Base-by-base conservation (phyloP, 805 yeast species). In the Torulaspora delbrueckii region DNA sequence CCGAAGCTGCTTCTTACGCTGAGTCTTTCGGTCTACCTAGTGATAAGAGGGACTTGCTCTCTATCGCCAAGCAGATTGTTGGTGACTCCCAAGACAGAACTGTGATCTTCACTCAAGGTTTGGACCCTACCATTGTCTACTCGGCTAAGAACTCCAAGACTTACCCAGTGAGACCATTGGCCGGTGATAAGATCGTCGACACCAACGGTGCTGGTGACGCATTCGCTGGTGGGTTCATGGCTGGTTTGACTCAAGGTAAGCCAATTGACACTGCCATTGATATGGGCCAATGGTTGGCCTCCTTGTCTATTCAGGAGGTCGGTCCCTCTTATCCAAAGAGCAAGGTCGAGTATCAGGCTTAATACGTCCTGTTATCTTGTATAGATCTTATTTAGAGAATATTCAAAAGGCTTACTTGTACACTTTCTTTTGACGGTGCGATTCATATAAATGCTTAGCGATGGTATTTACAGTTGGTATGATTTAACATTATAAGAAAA, bases 131-230 rank as follows among this genome's bases (percentile, higher is more conserved):
- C 42, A 74, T 91, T 53, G 78, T 83, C 27, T 96, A 83, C 51
- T 66, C 79, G 39, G 77, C 80, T 63, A 75, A 78, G 55, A 66
- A 67, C 42, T 55, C 69, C 35, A 78, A 77, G 46, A 66, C 75
- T 32, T 82, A 67, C 74, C 75, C 84, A 41, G 96, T 93, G 45
- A 84, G 79, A 57, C 78, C 82, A 48, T 78, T 93, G 62, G 84
- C 78, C 34, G 58, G 78, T 37, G 69, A 76, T 37, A 75, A 83
- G 69, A 77, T 93, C 50, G 82, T 77, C 48, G 99, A 93, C 74
- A 87, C 98, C 62, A 93, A 91, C 73, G 99, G 99, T 74, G 98
- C 98, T 38, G 98, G 98, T 69, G 97, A 91, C 66, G 96, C 97
- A 10, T 91, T 91, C 65, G 98, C 97, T 46, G 95, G 93, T 60